Conservation (phyloP, 2,329 filamentous ascomycete species). For the Oidium heveae region DNA sequence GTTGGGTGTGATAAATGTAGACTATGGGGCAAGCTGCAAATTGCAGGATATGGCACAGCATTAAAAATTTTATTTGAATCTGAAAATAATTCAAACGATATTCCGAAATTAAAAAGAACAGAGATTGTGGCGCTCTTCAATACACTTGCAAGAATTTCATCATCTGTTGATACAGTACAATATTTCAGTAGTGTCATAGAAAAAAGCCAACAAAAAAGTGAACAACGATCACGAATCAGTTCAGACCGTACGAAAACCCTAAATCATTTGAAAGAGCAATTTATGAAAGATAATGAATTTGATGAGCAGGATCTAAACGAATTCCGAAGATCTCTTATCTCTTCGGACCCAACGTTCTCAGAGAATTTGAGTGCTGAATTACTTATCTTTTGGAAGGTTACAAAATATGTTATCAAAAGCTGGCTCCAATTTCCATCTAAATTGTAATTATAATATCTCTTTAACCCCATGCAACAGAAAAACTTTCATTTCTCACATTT, state of each 20-base stretch:
- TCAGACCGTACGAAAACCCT: slow-evolving; percentile 16
- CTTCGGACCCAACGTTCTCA: slow-evolving; percentile 19
- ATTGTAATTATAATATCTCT: slow-evolving; percentile 31
- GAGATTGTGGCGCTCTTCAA: slow-evolving; percentile 90
- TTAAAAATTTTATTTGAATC: slow-evolving; percentile 93
- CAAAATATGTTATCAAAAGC: slow-evolving; percentile 38
- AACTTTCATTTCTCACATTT: too few species aligned
- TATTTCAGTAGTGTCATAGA: slow-evolving; percentile 37
- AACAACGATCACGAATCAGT: slow-evolving; percentile 5
- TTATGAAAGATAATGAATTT: slow-evolving; percentile 3
- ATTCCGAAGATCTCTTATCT: slow-evolving; percentile 9
- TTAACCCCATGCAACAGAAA: too few species aligned
- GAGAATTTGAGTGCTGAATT: slow-evolving; percentile 41
- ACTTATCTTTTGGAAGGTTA: slow-evolving; percentile 31
- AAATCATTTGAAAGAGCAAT: slow-evolving; percentile 5
- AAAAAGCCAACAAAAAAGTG: slow-evolving; percentile 11
- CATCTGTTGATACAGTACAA: slow-evolving; percentile 50
- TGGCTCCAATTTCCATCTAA: slow-evolving; percentile 46
- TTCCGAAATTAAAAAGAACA: slow-evolving; percentile 56
- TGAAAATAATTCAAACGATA: slow-evolving; percentile 32
- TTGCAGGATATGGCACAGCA: slow-evolving; percentile 78
- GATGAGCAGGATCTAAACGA: slow-evolving; percentile 15
- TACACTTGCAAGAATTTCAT: slow-evolving; percentile 67
- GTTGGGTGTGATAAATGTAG: slow-evolving; percentile 97
- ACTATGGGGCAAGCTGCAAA: slow-evolving; percentile 93